Percentiles rank a stretch among this genome's conserved stretches.
Conservation (phyloP, 371 early-diverging fungal species). For the Circinella minor region DNA sequence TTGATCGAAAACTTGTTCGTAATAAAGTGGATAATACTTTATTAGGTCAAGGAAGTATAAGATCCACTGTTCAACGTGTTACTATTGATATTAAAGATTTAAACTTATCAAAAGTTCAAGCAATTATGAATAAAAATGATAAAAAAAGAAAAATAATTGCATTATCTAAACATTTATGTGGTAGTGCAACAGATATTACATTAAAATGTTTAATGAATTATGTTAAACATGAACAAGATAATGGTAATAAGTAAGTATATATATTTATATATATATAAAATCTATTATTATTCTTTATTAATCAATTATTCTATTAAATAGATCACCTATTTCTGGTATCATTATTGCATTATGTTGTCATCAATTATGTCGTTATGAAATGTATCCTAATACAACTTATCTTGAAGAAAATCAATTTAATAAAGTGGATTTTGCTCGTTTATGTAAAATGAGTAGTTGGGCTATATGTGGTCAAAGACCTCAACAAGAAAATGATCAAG, state of each 20-base stretch:
- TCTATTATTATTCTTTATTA: not conserved
- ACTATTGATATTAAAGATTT: slow-evolving; percentile 88
- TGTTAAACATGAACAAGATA: slow-evolving; percentile 39
- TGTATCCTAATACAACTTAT: slow-evolving; percentile 73
- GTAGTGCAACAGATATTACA: slow-evolving; percentile 91
- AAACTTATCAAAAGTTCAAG: slow-evolving; percentile 53
- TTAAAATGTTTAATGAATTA: slow-evolving; percentile 75
- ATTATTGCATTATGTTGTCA: slow-evolving; percentile 93
- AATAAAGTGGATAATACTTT: slow-evolving; percentile 66
- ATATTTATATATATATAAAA: too few relatives aligned
- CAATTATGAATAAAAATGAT: slow-evolving; percentile 31
- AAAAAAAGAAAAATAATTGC: slow-evolving; percentile 67
- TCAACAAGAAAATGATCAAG: slow-evolving; percentile 28
- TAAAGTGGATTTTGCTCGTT: slow-evolving; percentile 59
- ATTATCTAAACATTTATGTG: slow-evolving; percentile 90
- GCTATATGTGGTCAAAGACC: slow-evolving; percentile 59
- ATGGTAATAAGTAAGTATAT: slow-evolving; percentile 34
- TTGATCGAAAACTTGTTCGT: slow-evolving; percentile 82
- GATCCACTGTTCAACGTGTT: slow-evolving; percentile 65
- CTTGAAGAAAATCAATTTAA: slow-evolving; percentile 56
- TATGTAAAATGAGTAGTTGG: slow-evolving; percentile 77
- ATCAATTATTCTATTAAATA: too few relatives aligned
- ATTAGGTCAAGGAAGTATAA: slow-evolving; percentile 29
- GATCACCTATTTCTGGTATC: slow-evolving; percentile 66
- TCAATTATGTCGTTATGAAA: slow-evolving; percentile 80